These are phyloP conservation scores for Tetracladium marchalianum DNA, from an alignment of 495 filamentous ascomycete species.

Conservation along the genomic window DNA sequence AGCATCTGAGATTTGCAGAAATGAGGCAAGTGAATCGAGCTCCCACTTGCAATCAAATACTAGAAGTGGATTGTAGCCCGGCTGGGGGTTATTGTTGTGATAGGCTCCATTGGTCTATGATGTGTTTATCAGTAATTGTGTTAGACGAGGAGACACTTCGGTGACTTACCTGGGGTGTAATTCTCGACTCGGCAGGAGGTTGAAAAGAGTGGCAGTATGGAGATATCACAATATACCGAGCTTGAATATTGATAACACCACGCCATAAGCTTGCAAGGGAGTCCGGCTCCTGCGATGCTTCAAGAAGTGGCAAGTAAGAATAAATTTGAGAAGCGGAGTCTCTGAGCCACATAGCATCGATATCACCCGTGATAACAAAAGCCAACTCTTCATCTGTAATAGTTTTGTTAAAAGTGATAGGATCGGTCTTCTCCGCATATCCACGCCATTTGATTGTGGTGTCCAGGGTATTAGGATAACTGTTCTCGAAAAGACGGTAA, in stretches of 20 bases:
- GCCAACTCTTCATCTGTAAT: conserved; percentile 50
- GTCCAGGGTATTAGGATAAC: conserved; percentile 51
- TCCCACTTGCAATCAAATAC: conserved; percentile 99
- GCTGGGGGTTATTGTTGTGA: conserved; percentile 43
- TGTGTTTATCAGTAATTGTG: too few relatives aligned
- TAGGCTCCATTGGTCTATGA: conserved; percentile 37
- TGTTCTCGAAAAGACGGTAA: conserved; percentile 86
- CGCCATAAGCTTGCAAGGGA: conserved; percentile 75
- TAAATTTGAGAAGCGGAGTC: conserved; percentile 94
- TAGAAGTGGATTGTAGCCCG: conserved; percentile 63
- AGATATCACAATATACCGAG: conserved; percentile 82
- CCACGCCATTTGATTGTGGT: conserved; percentile 48
- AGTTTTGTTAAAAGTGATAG: conserved; percentile 16
- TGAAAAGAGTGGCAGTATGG: conserved; percentile 99
- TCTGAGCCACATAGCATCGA: conserved; percentile 93
- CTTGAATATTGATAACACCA: conserved; percentile 92
- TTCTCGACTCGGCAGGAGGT: conserved; percentile 60
- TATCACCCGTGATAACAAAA: conserved; percentile 95
- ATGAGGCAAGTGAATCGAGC: conserved; percentile 86
- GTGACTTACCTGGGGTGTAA: conserved; percentile 20
- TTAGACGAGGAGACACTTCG: too few relatives aligned
- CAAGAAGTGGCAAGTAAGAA: conserved; percentile 65
- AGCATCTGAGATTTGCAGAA: conserved; percentile 57
- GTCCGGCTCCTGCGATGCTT: conserved; percentile 35
- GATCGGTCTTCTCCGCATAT: conserved; percentile 31